Conservation (phyloP, 2,329 filamentous ascomycete genomes). For the Metarhizium album region DNA sequence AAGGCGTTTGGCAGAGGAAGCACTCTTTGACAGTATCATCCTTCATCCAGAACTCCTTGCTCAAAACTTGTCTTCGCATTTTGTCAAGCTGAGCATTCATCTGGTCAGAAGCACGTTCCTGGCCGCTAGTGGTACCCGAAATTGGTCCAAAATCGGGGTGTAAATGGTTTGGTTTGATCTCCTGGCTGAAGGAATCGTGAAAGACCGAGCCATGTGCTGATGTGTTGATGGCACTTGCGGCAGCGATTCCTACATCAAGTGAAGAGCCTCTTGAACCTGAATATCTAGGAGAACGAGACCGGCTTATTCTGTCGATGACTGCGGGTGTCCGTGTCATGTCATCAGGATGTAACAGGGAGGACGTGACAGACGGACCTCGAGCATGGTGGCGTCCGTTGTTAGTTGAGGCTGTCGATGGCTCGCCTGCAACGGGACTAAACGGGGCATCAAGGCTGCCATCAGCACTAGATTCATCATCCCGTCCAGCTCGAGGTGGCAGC, state of each 20-base stretch:
- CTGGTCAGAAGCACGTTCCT: conserved; percentile 44
- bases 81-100: conserved; percentile 54
- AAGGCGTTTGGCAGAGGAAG: conserved; percentile 81
- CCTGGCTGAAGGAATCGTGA: conserved; percentile 44
- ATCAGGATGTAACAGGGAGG: conserved; percentile 25
- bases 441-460: conserved; percentile 35
- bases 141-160: conserved; percentile 38
- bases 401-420: conserved; percentile 18
- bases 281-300: conserved; percentile 30
- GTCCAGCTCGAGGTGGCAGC: conserved; percentile 21
- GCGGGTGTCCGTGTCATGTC: conserved; percentile 34
- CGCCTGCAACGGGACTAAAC: conserved; percentile 27
- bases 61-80: conserved; percentile 78
- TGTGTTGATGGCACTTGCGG: conserved; percentile 46
- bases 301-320: conserved; percentile 45
- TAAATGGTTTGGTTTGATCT: conserved; percentile 32
- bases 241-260: conserved; percentile 43
- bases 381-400: conserved; percentile 23
- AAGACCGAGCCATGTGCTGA: conserved; percentile 48
- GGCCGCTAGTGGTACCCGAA: conserved; percentile 42
- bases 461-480: conserved; percentile 33
- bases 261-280: conserved; percentile 47
- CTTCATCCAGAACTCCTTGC: conserved; percentile 98
- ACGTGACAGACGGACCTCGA: conserved; percentile 23
- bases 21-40: conserved; percentile 98